Evolutionary conservation across 129 eudicot genomes (phyloP), one percentile per base, ranked within the genome.

Genomic region (Flaveria ramosissima): DNA sequence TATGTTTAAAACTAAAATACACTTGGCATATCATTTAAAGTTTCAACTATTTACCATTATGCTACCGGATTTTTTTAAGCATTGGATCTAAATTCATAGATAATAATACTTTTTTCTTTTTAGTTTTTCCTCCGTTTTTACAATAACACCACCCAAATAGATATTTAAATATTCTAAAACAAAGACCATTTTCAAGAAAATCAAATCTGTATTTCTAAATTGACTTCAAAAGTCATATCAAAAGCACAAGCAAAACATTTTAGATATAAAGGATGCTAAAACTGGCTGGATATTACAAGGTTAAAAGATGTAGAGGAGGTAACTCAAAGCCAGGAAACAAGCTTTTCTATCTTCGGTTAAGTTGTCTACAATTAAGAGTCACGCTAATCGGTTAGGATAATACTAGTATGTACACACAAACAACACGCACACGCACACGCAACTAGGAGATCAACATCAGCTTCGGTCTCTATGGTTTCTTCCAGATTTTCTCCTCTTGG

Each of bases 401-500:
- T 79, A 84, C 32, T 16, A 62, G 45, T 69, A 63, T 70, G 64
- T 79, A 71, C 74, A 83, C 81, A 86, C 84, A 86, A 76, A 77
- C 83, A 76, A 57, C 83, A 74, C 61, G 80, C 81, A 61, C 80
- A 11, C 13, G 6, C 41, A 60, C 64, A 57, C 67, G 13, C 69
- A 74, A 53, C 75, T 51, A 74, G 27, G 10, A 32, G n/a, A 15
- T 51, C 45, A 51, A 7, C 15, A 57, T 43, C 60, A 79, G 8
- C 50, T 65, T 79, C 80, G 77, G 55, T 79, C 80, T 83, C 80
- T 85, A 14, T 81, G 75, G 51, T 48, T 82, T 51, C 84, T 78
- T 70, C 78, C 80, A 16, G 80, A 82, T 75, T 84, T 87, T 47
- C 82, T 83, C 73, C 88, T 85, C 88, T 86, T 93, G 9, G 98